Conservation (phyloP, 805 yeast species). For the Candida nitratophila region DNA sequence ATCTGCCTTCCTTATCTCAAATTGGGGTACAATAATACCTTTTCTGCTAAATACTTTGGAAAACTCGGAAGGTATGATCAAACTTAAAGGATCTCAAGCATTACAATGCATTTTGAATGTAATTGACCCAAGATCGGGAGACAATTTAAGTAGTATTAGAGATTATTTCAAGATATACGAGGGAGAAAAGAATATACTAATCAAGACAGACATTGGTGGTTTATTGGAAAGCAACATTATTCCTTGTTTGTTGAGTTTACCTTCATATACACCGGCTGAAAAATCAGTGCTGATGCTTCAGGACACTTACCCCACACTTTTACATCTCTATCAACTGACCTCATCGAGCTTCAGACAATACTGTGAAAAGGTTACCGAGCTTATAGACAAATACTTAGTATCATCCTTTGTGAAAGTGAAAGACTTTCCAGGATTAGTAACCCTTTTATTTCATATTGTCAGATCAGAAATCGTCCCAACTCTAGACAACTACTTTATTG, state of each 20-base stretch:
- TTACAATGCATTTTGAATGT: conserved; percentile 5
- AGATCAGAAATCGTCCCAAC: conserved; percentile 5
- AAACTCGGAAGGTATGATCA: conserved; percentile 20
- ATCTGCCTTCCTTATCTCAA: conserved; percentile 7
- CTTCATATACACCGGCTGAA: conserved; percentile 20
- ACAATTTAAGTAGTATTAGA: neutral
- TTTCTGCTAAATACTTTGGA: conserved; percentile 20
- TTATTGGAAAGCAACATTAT: conserved; percentile 16
- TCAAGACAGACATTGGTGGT: conserved; percentile 14
- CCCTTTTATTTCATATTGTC: conserved; percentile 9
- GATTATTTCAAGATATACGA: neutral
- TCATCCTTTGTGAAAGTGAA: conserved; percentile 19
- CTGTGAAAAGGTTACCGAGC: conserved; percentile 9
- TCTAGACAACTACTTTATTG: conserved; percentile 12
- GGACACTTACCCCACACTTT: conserved; percentile 15
- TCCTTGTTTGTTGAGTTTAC: conserved; percentile 23
- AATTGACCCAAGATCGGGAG: conserved; percentile 3
- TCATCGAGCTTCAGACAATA: conserved; percentile 4
- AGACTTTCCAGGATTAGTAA: conserved; percentile 18
- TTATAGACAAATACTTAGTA: conserved; percentile 20
- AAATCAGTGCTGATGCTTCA: conserved; percentile 15
- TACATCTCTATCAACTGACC: conserved; percentile 9
- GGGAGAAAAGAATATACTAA: conserved; percentile 11
- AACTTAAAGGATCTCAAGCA: conserved; percentile 13
- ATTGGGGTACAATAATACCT: conserved; percentile 22